Evolutionary conservation across 208 protist genomes (phyloP), one percentile per base, ranked within the genome.

Genomic region (Acanthamoeba royreba): DNA sequence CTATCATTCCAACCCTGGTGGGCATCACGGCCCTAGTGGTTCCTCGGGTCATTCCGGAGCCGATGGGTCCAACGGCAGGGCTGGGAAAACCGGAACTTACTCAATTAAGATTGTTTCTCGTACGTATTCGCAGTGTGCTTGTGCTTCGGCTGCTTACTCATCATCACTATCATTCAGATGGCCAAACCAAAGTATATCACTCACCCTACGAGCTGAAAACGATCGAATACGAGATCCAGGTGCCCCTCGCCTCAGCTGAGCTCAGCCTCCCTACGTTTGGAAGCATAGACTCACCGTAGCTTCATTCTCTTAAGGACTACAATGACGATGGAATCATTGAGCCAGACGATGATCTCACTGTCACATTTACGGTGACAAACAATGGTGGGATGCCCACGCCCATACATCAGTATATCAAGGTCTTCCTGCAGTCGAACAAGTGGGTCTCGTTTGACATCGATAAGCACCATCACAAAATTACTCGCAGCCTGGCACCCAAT

Each of bases 251-350:
- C 49, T 9, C 19, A 19, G 49, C 49, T 55, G 49, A 25, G 49
- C 49, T 55, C 49, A 55, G 19, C 9, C 49, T 9, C 9, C 19
- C 19, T 25, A 9, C 9, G 19, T 19, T 9, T 19, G 9, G 9
- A 55, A 55, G 49, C 49, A 55, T 55, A 55, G 9, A 25, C 9
- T 55, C 19, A 55, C 19, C 49, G 19, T 55, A n/a, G 9, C 49
- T 55, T 55, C 9, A 55, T 55, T 55, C 9, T 55, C n/a, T n/a
- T n/a, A n/a, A 49, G 19, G 77, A 87, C 15, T 87, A 53, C 77
- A 87, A 87, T 35, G 46, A 58, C 42, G 77, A 87, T 38, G 77
- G 77, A 9, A 53, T 87, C 33, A 87, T 87, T 35, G 77, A 87
- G 77, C 77, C 77, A 15, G 77, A 58, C 9, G 77, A 87, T 35